Evolutionary conservation across 768 basidiomycete genomes (phyloP).

Genomic region (Boletus subcaerulescens): DNA sequence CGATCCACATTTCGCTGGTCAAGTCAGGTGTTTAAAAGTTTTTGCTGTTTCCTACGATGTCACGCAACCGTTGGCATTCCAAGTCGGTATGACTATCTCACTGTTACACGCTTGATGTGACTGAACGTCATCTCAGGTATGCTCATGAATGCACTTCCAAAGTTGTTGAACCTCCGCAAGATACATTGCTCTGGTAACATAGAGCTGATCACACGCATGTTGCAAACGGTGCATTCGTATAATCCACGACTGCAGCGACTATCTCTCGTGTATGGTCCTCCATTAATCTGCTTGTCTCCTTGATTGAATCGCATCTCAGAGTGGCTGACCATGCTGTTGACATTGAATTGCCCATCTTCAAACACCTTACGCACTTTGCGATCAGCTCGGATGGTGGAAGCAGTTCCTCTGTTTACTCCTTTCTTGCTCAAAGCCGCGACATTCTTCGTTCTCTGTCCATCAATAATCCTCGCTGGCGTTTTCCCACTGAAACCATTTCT

Average conservation of each 20-base stretch:
- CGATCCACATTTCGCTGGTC: slow-evolving; percentile 55
- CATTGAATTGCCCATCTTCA: slow-evolving; percentile 47
- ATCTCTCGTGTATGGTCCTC: slow-evolving; percentile 47
- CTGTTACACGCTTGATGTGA: not conserved
- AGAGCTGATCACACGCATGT: slow-evolving; percentile 50
- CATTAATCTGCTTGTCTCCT: not conserved
- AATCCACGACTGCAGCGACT: slow-evolving; percentile 54
- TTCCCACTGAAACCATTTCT: slow-evolving; percentile 51
- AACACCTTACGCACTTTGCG: slow-evolving; percentile 57
- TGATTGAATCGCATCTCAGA: slow-evolving; percentile 10
- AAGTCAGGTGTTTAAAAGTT: slow-evolving; percentile 56
- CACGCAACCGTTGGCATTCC: slow-evolving; percentile 56
- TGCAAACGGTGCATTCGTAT: slow-evolving; percentile 49
- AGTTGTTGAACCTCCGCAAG: slow-evolving; percentile 55
- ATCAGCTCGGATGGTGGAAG: slow-evolving; percentile 47
- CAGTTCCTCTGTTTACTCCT: slow-evolving; percentile 39
- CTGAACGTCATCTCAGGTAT: slow-evolving; percentile 43
- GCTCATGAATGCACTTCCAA: slow-evolving; percentile 66
- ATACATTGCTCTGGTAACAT: slow-evolving; percentile 58
- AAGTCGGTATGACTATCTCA: slow-evolving; percentile 45
- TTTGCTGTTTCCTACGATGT: slow-evolving; percentile 50
- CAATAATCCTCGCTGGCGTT: slow-evolving; percentile 53
- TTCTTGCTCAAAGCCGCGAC: slow-evolving; percentile 51
- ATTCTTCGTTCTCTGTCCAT: slow-evolving; percentile 54
- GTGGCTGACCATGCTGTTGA: slow-evolving; percentile 42